Base-by-base conservation (phyloP, 1,139 yeast species). In the Debaryomyces psychrophilus region DNA sequence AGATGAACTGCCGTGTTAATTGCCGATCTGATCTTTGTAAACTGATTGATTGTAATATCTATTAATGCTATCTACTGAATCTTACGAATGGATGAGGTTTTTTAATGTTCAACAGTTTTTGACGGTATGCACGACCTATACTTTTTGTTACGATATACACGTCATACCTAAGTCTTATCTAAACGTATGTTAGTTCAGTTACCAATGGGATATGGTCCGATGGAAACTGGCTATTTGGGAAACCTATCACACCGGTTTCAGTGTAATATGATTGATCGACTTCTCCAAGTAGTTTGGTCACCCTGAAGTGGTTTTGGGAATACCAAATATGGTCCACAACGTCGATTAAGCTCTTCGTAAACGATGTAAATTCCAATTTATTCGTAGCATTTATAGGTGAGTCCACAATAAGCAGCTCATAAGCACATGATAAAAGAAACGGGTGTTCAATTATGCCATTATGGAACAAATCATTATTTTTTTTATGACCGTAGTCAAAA, bases 251-350 rank as follows among this genome's bases (percentile, higher is more conserved):
- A 11, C 49, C 38, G n/a, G 44, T 41, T 33, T 49, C 48, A 9
- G 47, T 27, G 25, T 52, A 52, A 44, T 63, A 64, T 2, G 41
- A 35, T n/a, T 46, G 44, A 43, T 61, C 59, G 18, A 64, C 68
- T 23, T 54, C 62, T 22, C 67, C 57, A 17, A 64, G 48, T 14
- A 64, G 47, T 34, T 50, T 49, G n/a, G 46, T 38, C 2, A 58
- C 56, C 22, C 48, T 44, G 35, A 61, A 56, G 26, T 52, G 54
- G 52, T 65, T 60, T 14, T 65, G 65, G 47, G 76, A 76, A 51
- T 68, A 77, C 82, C 84, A 81, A n/a, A 81, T 76, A 56, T 81
- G 83, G 55, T 81, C 86, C 44, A 82, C 77, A 1, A 80, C 73
- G 9, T 77, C 81, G 40, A 76, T 73, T 44, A 77, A 63, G 46